Evolutionary conservation across 139 green algal species (phyloP), one percentile per base, ranked within the genome.

Genomic region (Tetradesmus lagerheimii): DNA sequence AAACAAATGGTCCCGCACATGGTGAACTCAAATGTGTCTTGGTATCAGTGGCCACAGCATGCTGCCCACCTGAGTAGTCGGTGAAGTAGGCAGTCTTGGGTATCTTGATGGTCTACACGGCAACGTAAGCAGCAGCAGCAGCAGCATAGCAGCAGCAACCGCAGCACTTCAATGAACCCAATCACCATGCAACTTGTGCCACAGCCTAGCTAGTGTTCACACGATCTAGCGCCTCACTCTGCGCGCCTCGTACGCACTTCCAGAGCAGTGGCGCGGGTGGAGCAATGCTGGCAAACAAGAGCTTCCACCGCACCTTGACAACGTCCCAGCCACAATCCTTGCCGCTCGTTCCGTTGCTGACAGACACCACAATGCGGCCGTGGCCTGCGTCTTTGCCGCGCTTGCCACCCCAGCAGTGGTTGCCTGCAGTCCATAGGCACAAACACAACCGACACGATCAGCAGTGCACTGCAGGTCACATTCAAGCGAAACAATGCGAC

Each of bases 321-420:
- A 53, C 39, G 38, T 50, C 39, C 77, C 77, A 83, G 38, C 38
- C 39, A 38, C 77, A 83, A 3, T 83, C 39, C 31, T 53, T 39
- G 37, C 38, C 38, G 23, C 39, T 50, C 23, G 34, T 53, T 38
- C 38, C 38, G 23, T 83, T 50, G 77, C 29, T 50, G 25, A 50
- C 38, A 35, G 77, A 37, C 38, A 83, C 38, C 23, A 83, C 25
- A 12, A 83, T 83, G 38, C 77, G 38, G 34, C 77, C 77, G 35
- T 83, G 20, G 38, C 77, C 77, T 18, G 77, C 38, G 16, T 83
- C 77, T 25, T 83, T 53, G 38, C 77, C 77, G 4, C 38, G 25
- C 38, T 83, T 38, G n/a, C 77, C 77, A 20, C 77, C 77, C 27
- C 38, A 35, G 77, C 77, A 83, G 77, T 53, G 29, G 39, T 83